phyloP scores from a whole-genome alignment of 441 rosid genomes.

The Rhodomyrtus psidioides region DNA sequence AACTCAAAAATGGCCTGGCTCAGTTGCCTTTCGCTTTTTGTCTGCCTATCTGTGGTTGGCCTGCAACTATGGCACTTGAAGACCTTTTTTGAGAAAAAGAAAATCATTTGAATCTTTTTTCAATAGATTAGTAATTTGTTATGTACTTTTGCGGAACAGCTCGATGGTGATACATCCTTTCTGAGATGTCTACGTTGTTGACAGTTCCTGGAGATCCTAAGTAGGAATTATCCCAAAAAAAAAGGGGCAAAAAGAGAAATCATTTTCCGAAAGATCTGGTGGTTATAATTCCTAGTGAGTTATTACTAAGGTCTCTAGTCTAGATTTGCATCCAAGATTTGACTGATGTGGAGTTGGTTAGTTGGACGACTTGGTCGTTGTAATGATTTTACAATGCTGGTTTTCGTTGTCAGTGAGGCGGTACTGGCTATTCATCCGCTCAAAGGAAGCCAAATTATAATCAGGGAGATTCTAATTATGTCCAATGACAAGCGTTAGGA shows the following conservation, averaged over 20 bases:
- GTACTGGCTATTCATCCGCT: neutral
- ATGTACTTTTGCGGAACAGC: neutral
- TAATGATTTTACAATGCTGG: neutral
- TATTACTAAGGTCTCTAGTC: neutral
- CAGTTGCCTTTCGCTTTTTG: constrained; percentile 40
- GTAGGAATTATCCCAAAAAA: neutral
- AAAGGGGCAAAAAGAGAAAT: neutral
- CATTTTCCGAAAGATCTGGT: neutral
- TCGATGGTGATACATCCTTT: neutral
- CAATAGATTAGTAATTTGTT: neutral
- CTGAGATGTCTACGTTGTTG: neutral
- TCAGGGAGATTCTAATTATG: neutral
- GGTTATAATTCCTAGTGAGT: neutral
- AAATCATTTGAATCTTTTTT: constrained; percentile 31
- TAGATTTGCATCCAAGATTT: neutral
- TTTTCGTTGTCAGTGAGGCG: neutral
- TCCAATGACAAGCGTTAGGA: neutral
- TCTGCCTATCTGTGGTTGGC: constrained; percentile 56
- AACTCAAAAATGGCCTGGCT: constrained; percentile 58
- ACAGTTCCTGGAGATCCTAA: neutral
- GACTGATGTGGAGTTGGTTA: neutral
- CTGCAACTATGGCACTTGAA: constrained; percentile 69
- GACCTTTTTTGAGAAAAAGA: constrained; percentile 67
- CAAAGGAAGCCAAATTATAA: neutral
- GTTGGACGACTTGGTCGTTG: neutral